phyloP scores from a whole-genome alignment of 805 yeast genomes.

The Sugiyamaella marilandica region DNA sequence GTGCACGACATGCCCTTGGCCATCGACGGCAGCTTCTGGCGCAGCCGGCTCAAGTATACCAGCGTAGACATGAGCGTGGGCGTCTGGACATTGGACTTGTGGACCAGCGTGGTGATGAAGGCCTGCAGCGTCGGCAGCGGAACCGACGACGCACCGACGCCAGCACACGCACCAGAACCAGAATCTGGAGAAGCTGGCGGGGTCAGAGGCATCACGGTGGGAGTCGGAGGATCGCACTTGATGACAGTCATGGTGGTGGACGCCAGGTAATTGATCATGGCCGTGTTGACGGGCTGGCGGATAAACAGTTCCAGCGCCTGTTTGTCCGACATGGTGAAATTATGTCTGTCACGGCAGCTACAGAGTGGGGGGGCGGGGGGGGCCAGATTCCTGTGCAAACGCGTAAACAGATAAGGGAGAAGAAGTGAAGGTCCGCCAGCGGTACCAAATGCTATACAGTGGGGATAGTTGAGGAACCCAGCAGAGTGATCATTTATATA shows the following conservation, averaged over 20 bases:
- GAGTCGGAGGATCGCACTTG: conserved; percentile 31
- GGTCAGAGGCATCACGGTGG: conserved; percentile 14
- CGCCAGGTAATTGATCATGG: conserved; percentile 40
- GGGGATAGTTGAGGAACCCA: background rate
- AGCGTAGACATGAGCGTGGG: conserved; percentile 92
- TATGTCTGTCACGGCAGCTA: background rate
- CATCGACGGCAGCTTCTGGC: conserved; percentile 74
- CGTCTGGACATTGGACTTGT: conserved; percentile 86
- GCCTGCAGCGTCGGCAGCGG: conserved; percentile 29
- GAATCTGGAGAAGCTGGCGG: conserved; percentile 16
- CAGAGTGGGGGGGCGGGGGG: background rate
- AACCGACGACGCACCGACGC: background rate
- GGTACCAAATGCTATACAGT: background rate
- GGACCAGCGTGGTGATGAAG: conserved; percentile 70
- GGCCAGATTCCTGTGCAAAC: background rate
- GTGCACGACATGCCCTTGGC: conserved; percentile 89
- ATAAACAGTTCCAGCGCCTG: conserved; percentile 39
- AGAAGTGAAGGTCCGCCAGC: conserved; percentile 1
- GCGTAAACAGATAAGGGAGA: background rate
- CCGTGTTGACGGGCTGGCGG: conserved; percentile 37
- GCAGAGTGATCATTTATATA: conserved; percentile 19
- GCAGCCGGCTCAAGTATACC: conserved; percentile 73
- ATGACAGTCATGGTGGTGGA: conserved; percentile 38
- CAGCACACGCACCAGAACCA: background rate
- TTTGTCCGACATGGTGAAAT: conserved; percentile 27